Evolutionary conservation across 2,329 filamentous ascomycete genomes (phyloP).

Genomic region (Epichloe uncinata): DNA sequence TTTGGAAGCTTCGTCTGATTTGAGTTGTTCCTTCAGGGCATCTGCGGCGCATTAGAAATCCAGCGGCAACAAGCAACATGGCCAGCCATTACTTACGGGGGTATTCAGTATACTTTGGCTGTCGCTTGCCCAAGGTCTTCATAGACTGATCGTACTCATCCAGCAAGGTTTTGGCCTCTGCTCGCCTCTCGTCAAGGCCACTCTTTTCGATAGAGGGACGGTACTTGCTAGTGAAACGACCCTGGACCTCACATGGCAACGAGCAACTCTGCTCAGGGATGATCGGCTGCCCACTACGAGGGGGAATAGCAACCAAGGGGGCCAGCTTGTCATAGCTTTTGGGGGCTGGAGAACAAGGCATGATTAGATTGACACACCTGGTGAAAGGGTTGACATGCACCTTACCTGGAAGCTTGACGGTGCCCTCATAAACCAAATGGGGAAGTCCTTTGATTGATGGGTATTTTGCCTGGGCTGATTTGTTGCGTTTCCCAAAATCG

Average conservation of each 20-base stretch:
- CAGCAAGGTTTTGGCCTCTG: conserved; percentile 25
- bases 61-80: not conserved
- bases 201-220: conserved; percentile 25
- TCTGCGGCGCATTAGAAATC: conserved; percentile 11
- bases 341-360: conserved; percentile 13
- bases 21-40: conserved; percentile 33
- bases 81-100: conserved; percentile 18
- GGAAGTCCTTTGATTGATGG: conserved; percentile 26
- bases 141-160: conserved; percentile 30
- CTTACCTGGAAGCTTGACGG: conserved; percentile 25
- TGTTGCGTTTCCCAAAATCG: conserved; percentile 25
- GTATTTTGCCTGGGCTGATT: conserved; percentile 24
- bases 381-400: not conserved
- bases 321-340: conserved; percentile 33
- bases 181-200: conserved; percentile 28
- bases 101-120: conserved; percentile 34
- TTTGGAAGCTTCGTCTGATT: conserved; percentile 30
- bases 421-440: conserved; percentile 23
- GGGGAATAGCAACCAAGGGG: conserved; percentile 26
- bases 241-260: conserved; percentile 31
- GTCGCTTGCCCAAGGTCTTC: conserved; percentile 26
- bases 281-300: conserved; percentile 24
- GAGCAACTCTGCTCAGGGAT: conserved; percentile 25
- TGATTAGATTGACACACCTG: not conserved
- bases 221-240: conserved; percentile 27